phyloP scores from a whole-genome alignment of 345 rosid species.

The Moricandia moricandioides region DNA sequence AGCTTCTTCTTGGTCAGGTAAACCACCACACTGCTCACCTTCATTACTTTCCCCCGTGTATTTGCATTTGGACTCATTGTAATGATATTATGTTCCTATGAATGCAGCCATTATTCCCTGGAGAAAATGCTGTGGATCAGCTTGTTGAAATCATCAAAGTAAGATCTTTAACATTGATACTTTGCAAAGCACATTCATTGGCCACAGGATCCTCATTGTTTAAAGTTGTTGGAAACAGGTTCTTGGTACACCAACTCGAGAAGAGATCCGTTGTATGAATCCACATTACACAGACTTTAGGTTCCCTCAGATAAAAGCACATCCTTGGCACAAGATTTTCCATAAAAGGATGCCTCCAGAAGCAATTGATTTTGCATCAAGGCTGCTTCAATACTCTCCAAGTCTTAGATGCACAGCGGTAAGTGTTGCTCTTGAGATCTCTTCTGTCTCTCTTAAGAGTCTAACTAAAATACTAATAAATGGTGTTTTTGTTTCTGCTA shows the following conservation, averaged over 20 bases:
- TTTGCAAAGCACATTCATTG: not conserved
- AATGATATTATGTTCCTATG: not conserved
- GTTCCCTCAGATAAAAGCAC: conserved; percentile 92
- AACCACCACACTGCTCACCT: not conserved
- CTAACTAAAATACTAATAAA: not conserved
- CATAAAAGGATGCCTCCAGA: conserved; percentile 90
- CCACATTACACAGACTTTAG: conserved; percentile 84
- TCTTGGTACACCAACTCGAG: conserved; percentile 92
- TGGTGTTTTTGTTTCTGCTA: not conserved
- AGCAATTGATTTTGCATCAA: conserved; percentile 82
- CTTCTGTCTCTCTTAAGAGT: not conserved
- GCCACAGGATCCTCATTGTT: conserved; percentile 11
- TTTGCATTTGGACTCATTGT: not conserved
- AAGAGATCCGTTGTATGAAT: conserved; percentile 94
- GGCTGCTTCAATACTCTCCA: conserved; percentile 86
- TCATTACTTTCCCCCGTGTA: not conserved
- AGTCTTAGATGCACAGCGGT: conserved; percentile 84
- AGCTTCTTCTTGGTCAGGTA: conserved; percentile 75
- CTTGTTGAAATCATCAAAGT: conserved; percentile 97
- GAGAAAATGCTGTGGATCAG: conserved; percentile 92
- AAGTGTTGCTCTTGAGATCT: conserved; percentile 26
- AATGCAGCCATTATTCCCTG: conserved; percentile 82
- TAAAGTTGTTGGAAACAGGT: conserved; percentile 45
- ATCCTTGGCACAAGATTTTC: conserved; percentile 93
- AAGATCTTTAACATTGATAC: not conserved